Base-by-base conservation (phyloP, 768 basidiomycete species). In the Psilocybe cyanescens region DNA sequence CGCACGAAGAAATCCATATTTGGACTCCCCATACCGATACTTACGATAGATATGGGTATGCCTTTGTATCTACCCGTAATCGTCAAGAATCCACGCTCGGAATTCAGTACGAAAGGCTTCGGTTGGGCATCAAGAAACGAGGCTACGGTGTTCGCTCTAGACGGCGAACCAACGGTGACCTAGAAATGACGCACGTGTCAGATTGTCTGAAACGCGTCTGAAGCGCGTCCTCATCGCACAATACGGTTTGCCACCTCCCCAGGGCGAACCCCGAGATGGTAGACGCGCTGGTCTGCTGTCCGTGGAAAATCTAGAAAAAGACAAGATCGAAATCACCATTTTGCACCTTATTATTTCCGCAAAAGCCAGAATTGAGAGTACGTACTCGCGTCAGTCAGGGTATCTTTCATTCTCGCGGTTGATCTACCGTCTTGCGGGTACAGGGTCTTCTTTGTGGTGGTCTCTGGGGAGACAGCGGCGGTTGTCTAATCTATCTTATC, bases 1-100 rank as follows among this genome's bases (percentile, higher is more conserved):
- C 92, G 84, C 19, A 94, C 83, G 71, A 94, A 92, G 75, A 94
- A 94, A 73, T 94, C 92, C 77, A 88, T 89, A 75, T 91, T 94
- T 0, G 91, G 84, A 61, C 76, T 79, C 17, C 92, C 92, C 92
- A 94, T 94, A 11, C 92, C 92, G 58, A 93, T 92, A 65, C 88
- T 89, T 45, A 92, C 78, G 44, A 94, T 83, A 5, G 88, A 90
- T 30, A 94, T 72, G 7, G 91, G 90, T 14, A 81, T 72, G 50
- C 83, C 83, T 47, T 79, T 80, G 72, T 86, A 90, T 35, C 82
- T 79, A 9, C 90, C 90, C 4, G 90, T 90, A 54, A 90, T 82
- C 3, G 87, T 90, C 61, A 86, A 72, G 73, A 92, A 94, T 3
- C 91, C 91, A 51, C 92, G 82, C 67, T 92, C 91, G 16, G 89